Conservation (phyloP, 2,329 filamentous ascomycete genomes). For the Cercospora sesami region DNA sequence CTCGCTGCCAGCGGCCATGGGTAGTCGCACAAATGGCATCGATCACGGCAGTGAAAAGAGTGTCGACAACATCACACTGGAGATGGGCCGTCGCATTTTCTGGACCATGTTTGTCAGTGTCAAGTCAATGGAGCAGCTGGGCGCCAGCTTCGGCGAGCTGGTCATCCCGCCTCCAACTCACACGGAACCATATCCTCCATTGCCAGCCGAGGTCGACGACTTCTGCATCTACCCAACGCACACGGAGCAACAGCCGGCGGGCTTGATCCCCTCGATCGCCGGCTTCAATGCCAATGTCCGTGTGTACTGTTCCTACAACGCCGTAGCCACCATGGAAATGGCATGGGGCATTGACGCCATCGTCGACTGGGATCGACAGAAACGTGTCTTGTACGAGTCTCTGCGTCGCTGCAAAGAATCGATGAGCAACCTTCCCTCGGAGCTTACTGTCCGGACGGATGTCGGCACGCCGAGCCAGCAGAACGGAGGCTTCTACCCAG, state of each 20-base stretch:
- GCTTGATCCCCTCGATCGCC: conserved; percentile 67
- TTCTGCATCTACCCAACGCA: conserved; percentile 72
- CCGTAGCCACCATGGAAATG: conserved; percentile 75
- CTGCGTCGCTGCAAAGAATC: conserved; percentile 69
- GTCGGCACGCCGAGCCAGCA: conserved; percentile 37
- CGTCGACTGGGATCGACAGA: conserved; percentile 75
- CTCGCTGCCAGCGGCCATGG: conserved; percentile 40
- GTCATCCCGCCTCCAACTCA: conserved; percentile 75
- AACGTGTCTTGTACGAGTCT: conserved; percentile 68
- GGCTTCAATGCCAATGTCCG: conserved; percentile 80
- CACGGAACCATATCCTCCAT: conserved; percentile 72
- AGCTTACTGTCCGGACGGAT: conserved; percentile 61
- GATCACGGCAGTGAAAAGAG: conserved; percentile 42
- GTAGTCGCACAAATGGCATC: conserved; percentile 39
- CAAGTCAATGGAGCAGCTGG: conserved; percentile 72
- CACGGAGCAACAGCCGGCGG: conserved; percentile 68
- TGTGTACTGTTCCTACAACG: conserved; percentile 78
- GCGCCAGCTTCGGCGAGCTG: conserved; percentile 68
- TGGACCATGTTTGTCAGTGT: conserved; percentile 79
- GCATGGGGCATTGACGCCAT: conserved; percentile 77
- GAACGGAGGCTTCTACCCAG: conserved; percentile 31
- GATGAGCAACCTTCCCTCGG: conserved; percentile 65
- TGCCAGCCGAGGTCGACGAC: conserved; percentile 81
- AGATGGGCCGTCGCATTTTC: conserved; percentile 66
- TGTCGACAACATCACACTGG: conserved; percentile 50